Evolutionary conservation across 2,329 filamentous ascomycete species (phyloP).

Genomic region (Purpureocillium lavendulum): DNA sequence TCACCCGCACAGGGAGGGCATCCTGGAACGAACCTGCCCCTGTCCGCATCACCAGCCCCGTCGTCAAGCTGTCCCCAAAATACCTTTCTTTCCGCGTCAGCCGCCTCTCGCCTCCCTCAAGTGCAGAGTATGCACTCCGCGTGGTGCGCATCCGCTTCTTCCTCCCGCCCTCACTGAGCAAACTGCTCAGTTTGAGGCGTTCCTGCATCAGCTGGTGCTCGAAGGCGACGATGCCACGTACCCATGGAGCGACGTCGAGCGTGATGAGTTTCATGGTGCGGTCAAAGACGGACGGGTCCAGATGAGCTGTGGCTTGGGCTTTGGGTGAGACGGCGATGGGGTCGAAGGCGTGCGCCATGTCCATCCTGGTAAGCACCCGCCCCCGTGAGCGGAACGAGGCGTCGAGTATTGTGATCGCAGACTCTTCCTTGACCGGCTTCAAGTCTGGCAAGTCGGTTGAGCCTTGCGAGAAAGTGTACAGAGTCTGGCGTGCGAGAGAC

Average conservation of each 20-base stretch:
- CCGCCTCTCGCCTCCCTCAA: conserved; percentile 64
- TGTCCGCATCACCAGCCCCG: conserved; percentile 56
- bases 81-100: conserved; percentile 63
- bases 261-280: conserved; percentile 57
- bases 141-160: conserved; percentile 57
- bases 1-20: conserved; percentile 10
- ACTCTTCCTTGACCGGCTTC: conserved; percentile 21
- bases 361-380: conserved; percentile 33
- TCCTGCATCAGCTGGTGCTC: conserved; percentile 65
- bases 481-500: conserved; percentile 17
- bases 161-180: conserved; percentile 51
- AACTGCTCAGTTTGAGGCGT: conserved; percentile 51
- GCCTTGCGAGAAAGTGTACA: conserved; percentile 4
- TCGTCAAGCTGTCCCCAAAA: conserved; percentile 56
- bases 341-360: conserved; percentile 53
- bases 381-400: conserved; percentile 21
- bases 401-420: conserved; percentile 27
- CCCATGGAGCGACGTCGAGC: conserved; percentile 77
- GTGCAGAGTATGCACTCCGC: conserved; percentile 63
- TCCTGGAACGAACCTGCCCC: conserved; percentile 29
- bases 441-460: conserved; percentile 7
- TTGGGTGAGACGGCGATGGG: conserved; percentile 46
- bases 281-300: conserved; percentile 70
- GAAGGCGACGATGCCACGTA: conserved; percentile 75
- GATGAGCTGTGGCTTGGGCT: conserved; percentile 23